Base-by-base conservation (phyloP, 306 rosid species). In the Aeschynomene evenia region DNA sequence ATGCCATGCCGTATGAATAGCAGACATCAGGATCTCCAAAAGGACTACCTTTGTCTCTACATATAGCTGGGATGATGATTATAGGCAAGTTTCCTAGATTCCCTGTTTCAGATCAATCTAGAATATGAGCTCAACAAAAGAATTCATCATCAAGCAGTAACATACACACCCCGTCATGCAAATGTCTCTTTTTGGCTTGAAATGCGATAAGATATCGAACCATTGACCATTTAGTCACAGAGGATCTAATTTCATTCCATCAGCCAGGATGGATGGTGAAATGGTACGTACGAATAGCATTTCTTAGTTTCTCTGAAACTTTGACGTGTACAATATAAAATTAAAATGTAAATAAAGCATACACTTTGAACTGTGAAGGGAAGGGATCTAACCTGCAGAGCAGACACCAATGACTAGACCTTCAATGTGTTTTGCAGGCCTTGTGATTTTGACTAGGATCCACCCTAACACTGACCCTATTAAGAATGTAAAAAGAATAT, bases 341-440 rank as follows among this genome's bases (percentile, higher is more conserved):
- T n/a, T n/a, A n/a, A n/a, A n/a, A n/a, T n/a, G n/a, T n/a, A n/a
- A n/a, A n/a, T n/a, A n/a, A 65, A 61, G 19, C 29, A 49, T 12
- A 29, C 49, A 29, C 19, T n/a, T n/a, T n/a, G n/a, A n/a, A n/a
- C n/a, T n/a, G n/a, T n/a, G n/a, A n/a, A n/a, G n/a, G n/a, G n/a
- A n/a, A n/a, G n/a, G n/a, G n/a, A n/a, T n/a, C n/a, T n/a, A n/a
- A 80, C 87, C 87, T 83, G 87, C 87, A 11, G 85, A 53, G 54
- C 82, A 80, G 66, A 77, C 73, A 46, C 87, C 87, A 11, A 83
- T 1, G 20, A 83, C 50, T 18, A 83, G 63, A 56, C 87, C 87
- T 74, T 83, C 82, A 14, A 74, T 23, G 36, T 73, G 63, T 72
- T 55, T 61, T 7, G 87, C 85, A 69, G 87, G 50, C 72, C 43